Conservation (phyloP, 805 yeast genomes). For the Candida germanica region DNA sequence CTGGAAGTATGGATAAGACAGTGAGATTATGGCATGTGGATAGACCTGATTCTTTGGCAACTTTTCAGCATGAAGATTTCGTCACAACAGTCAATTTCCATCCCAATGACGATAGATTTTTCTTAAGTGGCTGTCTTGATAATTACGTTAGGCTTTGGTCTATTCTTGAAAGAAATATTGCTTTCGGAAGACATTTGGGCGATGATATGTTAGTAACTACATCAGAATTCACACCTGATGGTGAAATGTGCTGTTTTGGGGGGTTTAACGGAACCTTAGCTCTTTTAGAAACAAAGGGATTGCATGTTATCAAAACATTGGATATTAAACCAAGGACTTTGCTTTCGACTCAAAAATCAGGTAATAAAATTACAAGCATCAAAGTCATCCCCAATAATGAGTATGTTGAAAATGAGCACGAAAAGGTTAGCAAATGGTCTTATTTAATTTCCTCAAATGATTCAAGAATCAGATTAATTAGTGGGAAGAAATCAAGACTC, state of each 20-base stretch:
- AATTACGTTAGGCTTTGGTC: conserved; percentile 79
- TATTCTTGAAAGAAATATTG: conserved; percentile 65
- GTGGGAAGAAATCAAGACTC: conserved; percentile 49
- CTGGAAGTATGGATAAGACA: conserved; percentile 83
- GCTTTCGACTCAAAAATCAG: conserved; percentile 19
- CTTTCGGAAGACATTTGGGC: conserved; percentile 49
- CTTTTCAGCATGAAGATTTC: conserved; percentile 73
- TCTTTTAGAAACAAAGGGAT: conserved; percentile 60
- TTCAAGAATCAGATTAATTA: conserved; percentile 68
- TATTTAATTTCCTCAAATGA: conserved; percentile 74
- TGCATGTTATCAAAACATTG: conserved; percentile 38
- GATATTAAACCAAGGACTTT: conserved; percentile 30
- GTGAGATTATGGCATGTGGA: conserved; percentile 85
- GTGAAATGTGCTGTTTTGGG: conserved; percentile 63
- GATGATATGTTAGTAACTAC: conserved; percentile 73
- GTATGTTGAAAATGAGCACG: conserved; percentile 7
- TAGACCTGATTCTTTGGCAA: conserved; percentile 55
- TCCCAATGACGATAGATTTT: conserved; percentile 83
- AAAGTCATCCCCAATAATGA: conserved; percentile 39
- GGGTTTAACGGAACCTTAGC: conserved; percentile 72
- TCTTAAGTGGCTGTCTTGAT: conserved; percentile 78
- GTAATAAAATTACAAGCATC: conserved; percentile 71
- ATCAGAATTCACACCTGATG: conserved; percentile 64
- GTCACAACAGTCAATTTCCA: conserved; percentile 80
- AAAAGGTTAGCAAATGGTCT: conserved; percentile 23